Conservation (phyloP, 106 monocot species). For the Apostasia shenzhenica region DNA sequence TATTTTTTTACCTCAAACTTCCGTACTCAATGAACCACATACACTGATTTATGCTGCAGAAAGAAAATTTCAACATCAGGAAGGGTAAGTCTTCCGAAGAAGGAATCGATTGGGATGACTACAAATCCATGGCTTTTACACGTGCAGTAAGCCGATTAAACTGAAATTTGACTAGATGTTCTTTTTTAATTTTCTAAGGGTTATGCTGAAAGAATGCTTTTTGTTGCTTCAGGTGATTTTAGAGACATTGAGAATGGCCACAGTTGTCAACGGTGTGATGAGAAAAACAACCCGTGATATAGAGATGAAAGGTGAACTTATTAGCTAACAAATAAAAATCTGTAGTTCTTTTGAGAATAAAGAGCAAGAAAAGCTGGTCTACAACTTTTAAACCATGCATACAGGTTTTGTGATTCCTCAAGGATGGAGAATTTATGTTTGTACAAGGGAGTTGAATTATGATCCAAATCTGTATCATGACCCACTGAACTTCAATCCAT, state of each 20-base stretch:
- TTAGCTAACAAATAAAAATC: background rate
- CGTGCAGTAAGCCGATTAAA: conserved; percentile 49
- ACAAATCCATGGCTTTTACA: conserved; percentile 90
- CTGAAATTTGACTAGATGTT: background rate
- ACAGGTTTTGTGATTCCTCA: conserved; percentile 76
- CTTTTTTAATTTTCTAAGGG: background rate
- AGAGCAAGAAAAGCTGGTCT: background rate
- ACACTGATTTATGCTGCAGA: conserved; percentile 27
- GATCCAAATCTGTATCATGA: conserved; percentile 61
- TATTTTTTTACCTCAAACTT: background rate
- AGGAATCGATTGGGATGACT: conserved; percentile 79
- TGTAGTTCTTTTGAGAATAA: background rate
- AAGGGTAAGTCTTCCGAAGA: conserved; percentile 51
- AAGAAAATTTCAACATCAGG: conserved; percentile 70
- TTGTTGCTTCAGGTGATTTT: conserved; percentile 60
- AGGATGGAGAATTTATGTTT: conserved; percentile 94
- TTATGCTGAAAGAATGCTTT: background rate
- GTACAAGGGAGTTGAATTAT: conserved; percentile 89
- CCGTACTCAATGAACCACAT: background rate
- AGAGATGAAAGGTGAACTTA: conserved; percentile 66
- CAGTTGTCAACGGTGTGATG: conserved; percentile 86
- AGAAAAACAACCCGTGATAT: conserved; percentile 87
- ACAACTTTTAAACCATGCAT: conserved; percentile 1
- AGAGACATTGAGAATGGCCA: conserved; percentile 82
- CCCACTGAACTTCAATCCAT: conserved; percentile 89